Evolutionary conservation across 441 rosid species (phyloP), one percentile per base, ranked within the genome.

Genomic region (Populus trichocarpa): DNA sequence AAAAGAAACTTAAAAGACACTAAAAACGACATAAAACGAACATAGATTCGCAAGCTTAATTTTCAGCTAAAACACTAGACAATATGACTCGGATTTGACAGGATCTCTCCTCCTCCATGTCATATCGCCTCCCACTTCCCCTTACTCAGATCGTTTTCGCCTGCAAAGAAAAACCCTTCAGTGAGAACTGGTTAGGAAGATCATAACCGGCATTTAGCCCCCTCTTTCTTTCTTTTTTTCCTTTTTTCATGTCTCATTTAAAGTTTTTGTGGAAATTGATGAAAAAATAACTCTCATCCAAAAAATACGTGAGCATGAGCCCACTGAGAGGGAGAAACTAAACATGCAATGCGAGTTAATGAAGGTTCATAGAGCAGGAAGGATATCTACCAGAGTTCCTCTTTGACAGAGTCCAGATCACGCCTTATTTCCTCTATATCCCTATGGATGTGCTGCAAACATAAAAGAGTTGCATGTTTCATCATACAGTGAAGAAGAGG

Each of bases 381-480:
- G 32, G 61, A 25, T 63, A 46, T 46, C 40, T 61, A 74, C 59
- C 69, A 36, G 70, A 74, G 76, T 33, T 36, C 22, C 53, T 23
- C 64, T 57, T 73, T 28, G 4, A 73, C 22, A 63, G 25, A 10
- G 5, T 63, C 76, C 50, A 73, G 18, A 6, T 73, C 32, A 6
- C n/a, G 69, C 32, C 69, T 65, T 18, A 73, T 22, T n/a, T 61
- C 28, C 33, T 73, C 59, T 6, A 73, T 22, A 22, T 36, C 42
- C 57, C 68, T 63, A 4, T 73, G 35, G 11, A 73, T 32, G 7
- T 73, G 76, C 76, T 73, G 76, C 22, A 46, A 36, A 73, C 22
- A 35, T 6, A 25, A 46, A 73, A 36, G 33, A 30, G 4, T 9
- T 42, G n/a, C 33, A 33, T 9, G 38, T 46, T 8, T 73, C 46